These are phyloP conservation scores for Ceratobasidium sp. DNA, from an alignment of 1,284 basidiomycete species.

Conservation along the genomic window DNA sequence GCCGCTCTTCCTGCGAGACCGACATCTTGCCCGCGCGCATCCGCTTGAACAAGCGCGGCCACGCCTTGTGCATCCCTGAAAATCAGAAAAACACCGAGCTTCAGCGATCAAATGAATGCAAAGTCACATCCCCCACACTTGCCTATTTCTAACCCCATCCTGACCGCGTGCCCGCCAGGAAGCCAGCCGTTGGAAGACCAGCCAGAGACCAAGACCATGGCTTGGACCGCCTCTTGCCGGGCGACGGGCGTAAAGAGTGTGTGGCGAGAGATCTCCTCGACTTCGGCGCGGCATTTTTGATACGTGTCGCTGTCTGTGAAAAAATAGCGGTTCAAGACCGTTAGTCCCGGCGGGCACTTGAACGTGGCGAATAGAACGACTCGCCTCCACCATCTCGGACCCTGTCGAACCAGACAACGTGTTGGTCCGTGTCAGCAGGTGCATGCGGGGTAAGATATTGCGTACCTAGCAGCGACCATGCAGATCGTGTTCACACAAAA, in stretches of 20 bases:
- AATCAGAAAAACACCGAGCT: background rate
- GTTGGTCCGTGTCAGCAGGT: background rate
- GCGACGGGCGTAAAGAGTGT: conserved; percentile 87
- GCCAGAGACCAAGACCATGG: conserved; percentile 89
- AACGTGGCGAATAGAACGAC: conserved; percentile 48
- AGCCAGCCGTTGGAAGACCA: conserved; percentile 90
- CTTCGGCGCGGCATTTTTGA: conserved; percentile 77
- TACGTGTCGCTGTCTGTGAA: conserved; percentile 67
- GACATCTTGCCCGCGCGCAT: conserved; percentile 72
- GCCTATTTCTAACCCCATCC: conserved; percentile 93
- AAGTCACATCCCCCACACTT: conserved; percentile 52
- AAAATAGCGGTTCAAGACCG: conserved; percentile 56
- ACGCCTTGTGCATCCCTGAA: conserved; percentile 86
- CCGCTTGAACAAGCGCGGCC: conserved; percentile 80
- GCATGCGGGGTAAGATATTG: background rate
- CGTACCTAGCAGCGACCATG: conserved; percentile 76
- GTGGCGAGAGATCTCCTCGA: conserved; percentile 82
- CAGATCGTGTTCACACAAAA: conserved; percentile 88
- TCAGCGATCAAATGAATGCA: background rate
- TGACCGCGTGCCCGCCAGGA: conserved; percentile 88
- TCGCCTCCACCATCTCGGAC: conserved; percentile 87
- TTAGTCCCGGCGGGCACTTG: conserved; percentile 15
- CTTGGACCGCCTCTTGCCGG: conserved; percentile 85
- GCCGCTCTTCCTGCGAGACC: conserved; percentile 73
- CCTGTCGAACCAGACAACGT: conserved; percentile 53